phyloP scores from a whole-genome alignment of 1,284 basidiomycete species.

The Fomitopsis betulina region DNA sequence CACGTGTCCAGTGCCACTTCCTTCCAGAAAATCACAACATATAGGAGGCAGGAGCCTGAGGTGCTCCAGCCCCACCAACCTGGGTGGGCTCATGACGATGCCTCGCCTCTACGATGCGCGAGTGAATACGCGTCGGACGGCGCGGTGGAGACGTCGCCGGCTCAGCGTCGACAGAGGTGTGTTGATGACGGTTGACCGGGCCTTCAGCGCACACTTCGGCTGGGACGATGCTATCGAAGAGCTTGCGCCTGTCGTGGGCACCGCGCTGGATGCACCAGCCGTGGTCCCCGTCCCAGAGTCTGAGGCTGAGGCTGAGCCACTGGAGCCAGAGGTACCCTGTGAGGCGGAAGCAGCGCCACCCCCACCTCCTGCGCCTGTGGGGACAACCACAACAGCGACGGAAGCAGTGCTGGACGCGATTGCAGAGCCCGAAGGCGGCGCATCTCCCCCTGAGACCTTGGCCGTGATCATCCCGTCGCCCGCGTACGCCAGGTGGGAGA shows the following conservation, averaged over 20 bases:
- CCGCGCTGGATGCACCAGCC: not conserved
- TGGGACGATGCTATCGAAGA: not conserved
- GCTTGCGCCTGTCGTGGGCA: not conserved
- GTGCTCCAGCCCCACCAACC: no score
- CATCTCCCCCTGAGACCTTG: conserved; percentile 11
- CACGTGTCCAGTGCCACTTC: not conserved
- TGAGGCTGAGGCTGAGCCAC: not conserved
- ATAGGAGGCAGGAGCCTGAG: conserved; percentile 1
- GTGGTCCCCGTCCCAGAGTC: not conserved
- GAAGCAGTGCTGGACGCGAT: conserved; percentile 10
- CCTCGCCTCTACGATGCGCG: no score
- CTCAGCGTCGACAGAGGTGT: not conserved
- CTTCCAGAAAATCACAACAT: not conserved
- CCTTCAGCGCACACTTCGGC: not conserved
- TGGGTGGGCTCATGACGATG: not conserved
- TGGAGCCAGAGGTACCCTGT: not conserved
- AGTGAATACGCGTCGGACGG: not conserved
- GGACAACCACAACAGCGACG: conserved; percentile 8
- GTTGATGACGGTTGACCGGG: not conserved
- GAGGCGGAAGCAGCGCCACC: conserved; percentile 2
- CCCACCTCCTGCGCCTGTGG: conserved; percentile 1
- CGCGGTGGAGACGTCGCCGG: not conserved
- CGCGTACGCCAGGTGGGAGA: conserved; percentile 28
- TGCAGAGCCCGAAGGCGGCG: conserved; percentile 12
- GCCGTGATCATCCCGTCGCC: conserved; percentile 14